Base-by-base conservation (phyloP, 345 rosid species). In the Dovyalis caffra region DNA sequence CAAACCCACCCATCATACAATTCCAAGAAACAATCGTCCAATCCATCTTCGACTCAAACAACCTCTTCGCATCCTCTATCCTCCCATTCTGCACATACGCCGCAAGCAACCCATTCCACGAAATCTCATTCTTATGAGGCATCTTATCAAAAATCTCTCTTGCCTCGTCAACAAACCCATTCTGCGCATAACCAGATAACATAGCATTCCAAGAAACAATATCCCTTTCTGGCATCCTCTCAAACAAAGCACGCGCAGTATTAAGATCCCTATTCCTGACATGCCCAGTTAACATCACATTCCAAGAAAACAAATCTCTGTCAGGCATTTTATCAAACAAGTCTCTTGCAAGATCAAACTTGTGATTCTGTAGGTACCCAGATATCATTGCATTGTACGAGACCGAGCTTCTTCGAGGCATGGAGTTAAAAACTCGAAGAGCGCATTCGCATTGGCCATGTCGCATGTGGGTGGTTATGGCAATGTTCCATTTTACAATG, bases 1-100 rank as follows among this genome's bases (percentile, higher is more conserved):
- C 85, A 83, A 81, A 90, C 80, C 91, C 90, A 68, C 89, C 84
- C 85, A 90, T 79, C 82, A 90, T 82, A 61, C 90, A 86, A 49
- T 90, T 90, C 94, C 94, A 90, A 1, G 94, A 88, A 81, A 90
- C 88, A 29, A 80, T 71, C 70, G 81, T 84, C 94, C 89, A 86
- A 64, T 80, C 77, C n/a, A 45, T 60, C 71, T 82, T 90, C 0
- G 84, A 83, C 68, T 68, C 76, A 77, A 90, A 90, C 76, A 88
- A 75, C 28, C 5, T 7, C 65, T 83, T 77, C 18, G 94, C 94
- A 40, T 90, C 87, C 56, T 83, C 88, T 68, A 90, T 78, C 76
- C 82, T 81, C 73, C 88, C 85, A 70, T 90, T 90, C 78, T 87
- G 94, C 70, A 88, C 94, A 78, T 86, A 90, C 0, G 90, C 84